Percentiles rank a stretch among this genome's conserved stretches.
Conservation (phyloP, 495 filamentous ascomycete genomes). For the Copromyces sp. region DNA sequence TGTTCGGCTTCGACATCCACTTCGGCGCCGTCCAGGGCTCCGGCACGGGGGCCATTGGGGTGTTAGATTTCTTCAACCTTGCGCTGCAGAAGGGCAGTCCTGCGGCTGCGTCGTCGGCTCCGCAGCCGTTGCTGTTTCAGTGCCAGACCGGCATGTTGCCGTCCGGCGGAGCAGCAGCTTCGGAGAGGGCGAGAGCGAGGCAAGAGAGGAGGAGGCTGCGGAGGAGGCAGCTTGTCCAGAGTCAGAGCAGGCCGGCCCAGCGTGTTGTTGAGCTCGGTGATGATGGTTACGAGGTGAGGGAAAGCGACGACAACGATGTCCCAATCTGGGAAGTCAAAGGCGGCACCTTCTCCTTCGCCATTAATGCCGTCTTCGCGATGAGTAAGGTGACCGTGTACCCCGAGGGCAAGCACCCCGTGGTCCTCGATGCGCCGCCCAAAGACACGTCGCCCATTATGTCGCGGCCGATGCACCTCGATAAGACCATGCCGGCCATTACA, state of each 20-base stretch:
- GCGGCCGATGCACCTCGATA: slow-evolving; percentile 3
- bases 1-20: slow-evolving; percentile 32
- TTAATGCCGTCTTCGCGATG: not conserved
- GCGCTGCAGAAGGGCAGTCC: too few species aligned
- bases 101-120: too few species aligned
- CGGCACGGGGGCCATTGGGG: not conserved
- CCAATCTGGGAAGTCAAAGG: not conserved
- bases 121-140: too few species aligned
- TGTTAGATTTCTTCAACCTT: not conserved
- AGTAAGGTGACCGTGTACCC: not conserved
- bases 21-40: slow-evolving; percentile 23
- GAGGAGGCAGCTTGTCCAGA: not conserved
- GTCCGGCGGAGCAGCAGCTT: not conserved
- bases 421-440: not conserved
- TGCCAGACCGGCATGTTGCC: too few species aligned
- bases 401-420: not conserved
- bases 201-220: not conserved
- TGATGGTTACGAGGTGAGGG: too few species aligned
- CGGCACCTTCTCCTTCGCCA: not conserved
- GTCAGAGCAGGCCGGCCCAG: not conserved
- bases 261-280: not conserved
- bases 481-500: not conserved
- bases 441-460: not conserved
- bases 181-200: not conserved
- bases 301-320: not conserved